Conservation (phyloP, 208 protist genomes). For the Leishmania braziliensis region DNA sequence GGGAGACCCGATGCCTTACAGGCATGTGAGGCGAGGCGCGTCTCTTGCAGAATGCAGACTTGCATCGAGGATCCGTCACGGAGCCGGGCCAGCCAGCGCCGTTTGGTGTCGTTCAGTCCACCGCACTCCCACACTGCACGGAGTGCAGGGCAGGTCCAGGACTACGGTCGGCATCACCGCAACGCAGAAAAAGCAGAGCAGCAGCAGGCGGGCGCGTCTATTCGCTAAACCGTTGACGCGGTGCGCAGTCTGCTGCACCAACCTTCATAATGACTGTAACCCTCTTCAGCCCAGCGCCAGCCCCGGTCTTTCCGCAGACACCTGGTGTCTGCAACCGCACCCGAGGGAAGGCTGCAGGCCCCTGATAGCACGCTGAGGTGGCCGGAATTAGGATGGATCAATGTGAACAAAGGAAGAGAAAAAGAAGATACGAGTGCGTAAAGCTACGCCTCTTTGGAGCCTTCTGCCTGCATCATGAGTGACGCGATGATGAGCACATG, state of each 20-base stretch:
- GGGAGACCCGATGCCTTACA: neutral
- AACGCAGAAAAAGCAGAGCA: neutral
- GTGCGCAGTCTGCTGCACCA: neutral
- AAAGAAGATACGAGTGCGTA: neutral
- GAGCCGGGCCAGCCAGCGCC: neutral
- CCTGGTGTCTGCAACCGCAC: neutral
- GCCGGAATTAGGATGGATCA: neutral
- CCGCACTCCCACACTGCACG: neutral
- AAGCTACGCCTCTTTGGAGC: constrained; percentile 21
- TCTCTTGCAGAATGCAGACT: neutral
- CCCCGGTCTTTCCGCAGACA: neutral
- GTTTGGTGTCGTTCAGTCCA: neutral
- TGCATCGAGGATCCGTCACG: neutral
- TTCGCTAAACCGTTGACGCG: neutral
- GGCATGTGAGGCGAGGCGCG: too few relatives aligned
- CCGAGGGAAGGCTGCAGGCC: neutral
- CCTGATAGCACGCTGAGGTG: neutral
- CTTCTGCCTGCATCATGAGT: constrained; percentile 50
- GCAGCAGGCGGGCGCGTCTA: neutral
- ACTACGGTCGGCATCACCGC: neutral
- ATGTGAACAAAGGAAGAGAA: neutral
- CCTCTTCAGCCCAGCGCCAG: neutral
- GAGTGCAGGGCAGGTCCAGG: neutral
- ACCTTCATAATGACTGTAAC: neutral
- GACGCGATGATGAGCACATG: constrained; percentile 67